Base-by-base conservation (phyloP, 1,139 yeast genomes). In the Candida sp. region DNA sequence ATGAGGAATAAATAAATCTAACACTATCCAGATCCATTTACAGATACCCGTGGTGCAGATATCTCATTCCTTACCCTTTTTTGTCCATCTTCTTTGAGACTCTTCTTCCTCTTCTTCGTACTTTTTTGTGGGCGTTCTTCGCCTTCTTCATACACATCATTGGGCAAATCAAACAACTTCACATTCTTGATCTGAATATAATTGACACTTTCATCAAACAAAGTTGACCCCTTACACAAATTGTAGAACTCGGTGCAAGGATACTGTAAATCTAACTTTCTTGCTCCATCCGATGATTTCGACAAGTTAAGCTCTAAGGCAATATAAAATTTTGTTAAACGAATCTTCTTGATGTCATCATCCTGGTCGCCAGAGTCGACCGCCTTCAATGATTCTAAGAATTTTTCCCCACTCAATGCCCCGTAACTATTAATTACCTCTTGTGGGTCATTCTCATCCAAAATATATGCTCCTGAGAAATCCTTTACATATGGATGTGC, bases 401-500 rank as follows among this genome's bases (percentile, higher is more conserved):
- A 27, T 7, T 50, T 47, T 23, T 83, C 86, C 3, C 81, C 81
- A 34, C 70, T 63, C 35, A 71, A 44, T 2, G 81, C 76, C 1
- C 88, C 89, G 59, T 78, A 81, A 7, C 77, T 79, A 47, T 78
- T 79, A 22, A 90, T 78, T 28, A 76, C 73, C 40, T 44, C 48
- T 11, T 77, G 72, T 3, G 83, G 83, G 12, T 78, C 84, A 4
- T 81, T 84, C n/a, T 73, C 77, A 12, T 76, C 70, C 60, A 83
- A 81, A 31, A 78, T 65, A 62, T 79, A 87, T 7, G 81, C 70
- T 49, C 81, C 76, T 48, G 81, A 86, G 65, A 91, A 88, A 3
- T 87, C 85, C 62, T 92, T 90, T 34, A 89, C 88, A 67, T 84
- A 94, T 0, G 99, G 99, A 69, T 93, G 98, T 0, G 98, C 98